Conservation (phyloP, 306 rosid species). For the Fagus sylvatica region DNA sequence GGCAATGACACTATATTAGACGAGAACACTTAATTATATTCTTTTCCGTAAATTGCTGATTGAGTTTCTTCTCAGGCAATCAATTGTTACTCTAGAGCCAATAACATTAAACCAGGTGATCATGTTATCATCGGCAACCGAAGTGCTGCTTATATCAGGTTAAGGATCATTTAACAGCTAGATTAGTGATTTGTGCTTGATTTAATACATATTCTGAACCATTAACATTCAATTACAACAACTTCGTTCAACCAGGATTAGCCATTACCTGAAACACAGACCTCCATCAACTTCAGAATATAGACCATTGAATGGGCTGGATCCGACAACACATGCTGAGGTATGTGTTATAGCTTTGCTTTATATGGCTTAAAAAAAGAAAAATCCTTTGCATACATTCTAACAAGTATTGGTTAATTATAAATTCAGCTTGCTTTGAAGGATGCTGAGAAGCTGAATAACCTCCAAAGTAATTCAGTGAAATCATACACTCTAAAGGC, state of each 20-base stretch:
- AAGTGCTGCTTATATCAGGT: slow-evolving; percentile 87
- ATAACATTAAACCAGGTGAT: slow-evolving; percentile 76
- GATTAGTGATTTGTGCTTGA: neutral
- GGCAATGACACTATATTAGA: neutral
- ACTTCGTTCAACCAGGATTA: slow-evolving; percentile 57
- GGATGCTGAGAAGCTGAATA: slow-evolving; percentile 83
- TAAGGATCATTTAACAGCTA: slow-evolving; percentile 15
- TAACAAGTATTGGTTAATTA: slow-evolving; percentile 8
- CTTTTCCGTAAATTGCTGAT: slow-evolving; percentile 9
- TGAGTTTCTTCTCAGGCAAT: slow-evolving; percentile 67
- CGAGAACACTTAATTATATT: too few species aligned
- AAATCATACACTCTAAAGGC: slow-evolving; percentile 79
- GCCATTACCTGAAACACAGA: slow-evolving; percentile 61
- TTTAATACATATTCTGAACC: slow-evolving; percentile 7
- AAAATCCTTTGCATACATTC: slow-evolving; percentile 5
- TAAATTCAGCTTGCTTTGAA: slow-evolving; percentile 84
- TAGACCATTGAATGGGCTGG: slow-evolving; percentile 84
- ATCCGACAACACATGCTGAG: slow-evolving; percentile 93
- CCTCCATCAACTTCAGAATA: slow-evolving; percentile 80
- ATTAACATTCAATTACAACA: slow-evolving; percentile 24
- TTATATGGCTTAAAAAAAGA: slow-evolving; percentile 23
- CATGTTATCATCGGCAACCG: slow-evolving; percentile 79
- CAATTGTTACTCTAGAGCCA: slow-evolving; percentile 74
- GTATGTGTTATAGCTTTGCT: slow-evolving; percentile 45
- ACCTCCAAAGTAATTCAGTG: slow-evolving; percentile 47